Evolutionary conservation across 352 stramenopile species (phyloP).

Genomic region (Hyaloperonospora brassicae): DNA sequence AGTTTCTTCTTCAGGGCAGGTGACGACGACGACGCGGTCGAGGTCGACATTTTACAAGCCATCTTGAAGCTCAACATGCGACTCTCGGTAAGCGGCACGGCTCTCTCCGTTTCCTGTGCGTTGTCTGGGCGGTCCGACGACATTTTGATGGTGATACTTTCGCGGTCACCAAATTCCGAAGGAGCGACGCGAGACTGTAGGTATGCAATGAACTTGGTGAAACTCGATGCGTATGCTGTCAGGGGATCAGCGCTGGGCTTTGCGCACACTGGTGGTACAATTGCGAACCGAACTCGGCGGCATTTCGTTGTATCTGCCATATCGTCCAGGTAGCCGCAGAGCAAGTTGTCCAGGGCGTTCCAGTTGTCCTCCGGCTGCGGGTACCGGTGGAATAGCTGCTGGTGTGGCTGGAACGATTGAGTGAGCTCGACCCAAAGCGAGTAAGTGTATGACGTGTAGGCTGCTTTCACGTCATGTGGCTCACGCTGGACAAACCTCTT

Average conservation of each 20-base stretch:
- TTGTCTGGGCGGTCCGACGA: constrained; percentile 21
- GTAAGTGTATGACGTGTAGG: constrained; percentile 57
- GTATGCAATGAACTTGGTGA: constrained; percentile 59
- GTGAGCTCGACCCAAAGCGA: constrained; percentile 61
- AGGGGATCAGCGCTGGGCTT: constrained; percentile 11
- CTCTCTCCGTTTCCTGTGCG: constrained; percentile 1
- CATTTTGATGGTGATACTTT: constrained; percentile 43
- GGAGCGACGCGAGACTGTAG: constrained; percentile 48
- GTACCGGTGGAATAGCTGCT: constrained; percentile 66
- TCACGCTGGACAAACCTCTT: constrained; percentile 62
- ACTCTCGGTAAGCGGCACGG: constrained; percentile 11
- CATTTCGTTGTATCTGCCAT: constrained; percentile 70
- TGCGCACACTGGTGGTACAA: constrained; percentile 33
- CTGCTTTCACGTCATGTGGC: constrained; percentile 21
- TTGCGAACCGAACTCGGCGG: constrained; percentile 58
- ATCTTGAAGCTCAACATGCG: constrained; percentile 48
- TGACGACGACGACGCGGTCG: constrained; percentile 16
- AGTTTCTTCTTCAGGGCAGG: constrained; percentile 8
- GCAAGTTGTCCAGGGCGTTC: constrained; percentile 66
- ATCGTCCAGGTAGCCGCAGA: constrained; percentile 68
- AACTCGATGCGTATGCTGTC: constrained; percentile 36
- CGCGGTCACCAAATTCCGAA: constrained; percentile 38
- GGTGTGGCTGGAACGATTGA: constrained; percentile 59
- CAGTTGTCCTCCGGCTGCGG: constrained; percentile 68
- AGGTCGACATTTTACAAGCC: constrained; percentile 22